Evolutionary conservation across 2,329 filamentous ascomycete genomes (phyloP), one percentile per base, ranked within the genome.

Genomic region (Alternaria triticina): DNA sequence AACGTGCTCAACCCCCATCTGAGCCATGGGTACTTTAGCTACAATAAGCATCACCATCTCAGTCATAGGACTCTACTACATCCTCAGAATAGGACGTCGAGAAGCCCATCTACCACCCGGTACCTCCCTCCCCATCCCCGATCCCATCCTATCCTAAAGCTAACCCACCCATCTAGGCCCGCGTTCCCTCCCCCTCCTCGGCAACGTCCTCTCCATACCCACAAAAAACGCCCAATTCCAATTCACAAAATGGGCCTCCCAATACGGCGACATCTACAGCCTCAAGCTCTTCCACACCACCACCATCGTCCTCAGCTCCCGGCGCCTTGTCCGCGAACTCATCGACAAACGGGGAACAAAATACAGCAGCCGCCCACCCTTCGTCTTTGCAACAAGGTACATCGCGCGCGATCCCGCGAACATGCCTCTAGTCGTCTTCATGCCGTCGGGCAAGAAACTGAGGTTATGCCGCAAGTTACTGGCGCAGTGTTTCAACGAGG

Each of bases 391-490:
- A 9, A 72, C 82, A 33, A 25, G 12, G 12, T 73, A 86, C 25
- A 83, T 86, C 55, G 81, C 82, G 2, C 20, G 28, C 0, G 73
- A 78, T 3, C 83, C 83, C 1, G 79, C 86, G 61, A 84, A 86
- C 64, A 72, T 85, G 7, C 40, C 25, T n/a, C 28, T 55, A 25
- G 52, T 55, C 4, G 74, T 85, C 4, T 68, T 82, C 25, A 84
- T 86, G 80, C 72, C 83, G 28, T 83, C 85, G 51, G 81, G 82
- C 0, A 72, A 79, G n/a, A 75, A 72, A 15, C 86, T 84, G 85
- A 75, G 82, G 5, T 75, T 67, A 3, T 79, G 81, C n/a, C 78
- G 85, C 13, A 83, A 82, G 59, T 67, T 84, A 4, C 71, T 84
- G 7, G 82, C 85, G 57, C 80, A 83, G 54, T 74, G 80, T 59